Percentiles rank a stretch among this genome's conserved stretches.
Conservation (phyloP, 352 stramenopile genomes). For the Pythium aphanidermatum region DNA sequence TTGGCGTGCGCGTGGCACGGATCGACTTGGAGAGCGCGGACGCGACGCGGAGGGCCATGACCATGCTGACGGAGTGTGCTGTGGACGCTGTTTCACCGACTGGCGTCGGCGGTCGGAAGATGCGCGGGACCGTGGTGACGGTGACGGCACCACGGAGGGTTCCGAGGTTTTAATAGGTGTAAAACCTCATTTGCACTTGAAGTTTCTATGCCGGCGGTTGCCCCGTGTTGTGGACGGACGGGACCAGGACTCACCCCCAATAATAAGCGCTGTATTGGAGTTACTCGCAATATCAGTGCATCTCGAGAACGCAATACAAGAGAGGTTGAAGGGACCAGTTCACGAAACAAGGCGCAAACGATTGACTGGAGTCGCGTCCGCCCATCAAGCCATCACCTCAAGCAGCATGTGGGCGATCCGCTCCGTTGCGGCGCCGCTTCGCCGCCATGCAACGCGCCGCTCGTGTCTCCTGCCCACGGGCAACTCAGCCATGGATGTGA, state of each 20-base stretch:
- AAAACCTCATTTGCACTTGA: slow-evolving; percentile 20
- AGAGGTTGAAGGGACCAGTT: background rate
- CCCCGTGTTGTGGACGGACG: too few species aligned
- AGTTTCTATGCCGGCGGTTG: slow-evolving; percentile 13
- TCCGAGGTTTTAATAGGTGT: background rate
- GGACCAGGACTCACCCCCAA: too few species aligned
- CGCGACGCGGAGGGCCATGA: slow-evolving; percentile 50
- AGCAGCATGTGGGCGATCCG: slow-evolving; percentile 6
- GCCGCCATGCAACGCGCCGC: background rate
- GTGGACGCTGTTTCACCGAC: too few species aligned
- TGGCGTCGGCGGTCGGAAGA: background rate
- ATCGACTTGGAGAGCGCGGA: slow-evolving; percentile 52
- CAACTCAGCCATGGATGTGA: background rate
- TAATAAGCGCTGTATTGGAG: slow-evolving; percentile 6
- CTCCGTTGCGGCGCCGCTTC: background rate
- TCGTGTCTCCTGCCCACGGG: slow-evolving; percentile 3
- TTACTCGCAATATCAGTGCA: background rate
- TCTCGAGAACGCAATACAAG: slow-evolving; percentile 7
- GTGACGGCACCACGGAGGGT: slow-evolving; percentile 4
- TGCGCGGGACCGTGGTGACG: slow-evolving; percentile 11
- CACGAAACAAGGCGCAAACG: background rate
- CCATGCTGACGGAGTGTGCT: slow-evolving; percentile 6
- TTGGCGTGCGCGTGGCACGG: slow-evolving; percentile 21
- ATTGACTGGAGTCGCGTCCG: background rate
- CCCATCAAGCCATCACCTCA: background rate